A percentile compares a stretch with the other conserved stretches of the same genome.
These are phyloP conservation scores for Fusarium chlamydosporum DNA, from an alignment of 2,329 filamentous ascomycete genomes.

Conservation along the genomic window DNA sequence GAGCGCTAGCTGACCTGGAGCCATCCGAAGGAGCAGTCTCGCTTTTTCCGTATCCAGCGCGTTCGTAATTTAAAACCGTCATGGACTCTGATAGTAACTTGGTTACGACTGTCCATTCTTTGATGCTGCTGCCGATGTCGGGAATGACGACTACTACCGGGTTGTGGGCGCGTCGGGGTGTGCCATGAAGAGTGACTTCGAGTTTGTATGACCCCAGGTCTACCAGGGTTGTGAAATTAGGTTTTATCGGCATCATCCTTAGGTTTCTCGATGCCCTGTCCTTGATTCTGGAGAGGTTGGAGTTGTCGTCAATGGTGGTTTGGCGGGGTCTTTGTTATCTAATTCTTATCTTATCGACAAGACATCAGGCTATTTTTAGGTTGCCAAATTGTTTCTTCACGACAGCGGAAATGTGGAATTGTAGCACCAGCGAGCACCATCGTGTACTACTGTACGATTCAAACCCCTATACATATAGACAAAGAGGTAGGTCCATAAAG, in stretches of 20 bases:
- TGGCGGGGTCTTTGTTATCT: no score
- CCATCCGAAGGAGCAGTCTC: neutral
- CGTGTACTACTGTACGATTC: no score
- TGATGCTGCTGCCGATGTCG: conserved; percentile 28
- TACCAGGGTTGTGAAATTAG: neutral
- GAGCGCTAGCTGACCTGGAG: neutral
- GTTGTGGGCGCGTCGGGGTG: conserved; percentile 37
- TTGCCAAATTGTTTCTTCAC: no score
- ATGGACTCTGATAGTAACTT: conserved; percentile 15
- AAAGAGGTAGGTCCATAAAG: no score
- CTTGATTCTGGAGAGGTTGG: no score
- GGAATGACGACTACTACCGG: conserved; percentile 33
- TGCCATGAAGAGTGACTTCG: conserved; percentile 13
- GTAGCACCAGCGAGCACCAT: no score
- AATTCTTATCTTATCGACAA: no score
- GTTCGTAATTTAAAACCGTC: conserved; percentile 28
- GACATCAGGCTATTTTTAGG: no score
- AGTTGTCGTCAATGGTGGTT: no score
- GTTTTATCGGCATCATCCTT: neutral
- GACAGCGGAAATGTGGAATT: no score
- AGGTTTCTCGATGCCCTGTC: neutral
- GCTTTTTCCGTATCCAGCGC: conserved; percentile 25
- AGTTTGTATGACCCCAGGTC: conserved; percentile 10
- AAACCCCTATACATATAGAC: no score
- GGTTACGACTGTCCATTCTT: conserved; percentile 32